These are phyloP conservation scores for Salix exigua DNA, from an alignment of 345 rosid species.

Conservation along the genomic window DNA sequence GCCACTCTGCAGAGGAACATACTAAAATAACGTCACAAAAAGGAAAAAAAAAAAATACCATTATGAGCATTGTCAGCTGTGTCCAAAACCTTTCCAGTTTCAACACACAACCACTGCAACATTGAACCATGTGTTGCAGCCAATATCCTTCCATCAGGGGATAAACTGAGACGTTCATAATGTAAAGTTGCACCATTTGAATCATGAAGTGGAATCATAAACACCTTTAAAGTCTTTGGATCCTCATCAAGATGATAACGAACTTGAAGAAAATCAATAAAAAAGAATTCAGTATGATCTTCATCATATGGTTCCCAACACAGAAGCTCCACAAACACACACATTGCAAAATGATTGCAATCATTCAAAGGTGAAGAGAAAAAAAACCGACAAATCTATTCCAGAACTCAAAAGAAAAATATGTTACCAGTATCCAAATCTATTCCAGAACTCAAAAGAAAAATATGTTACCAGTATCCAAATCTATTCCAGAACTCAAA, in stretches of 20 bases:
- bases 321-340: neutral
- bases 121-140: constrained; percentile 71
- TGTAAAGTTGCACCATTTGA: constrained; percentile 61
- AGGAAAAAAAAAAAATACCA: constrained; percentile 40
- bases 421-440: neutral
- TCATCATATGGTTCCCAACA: neutral
- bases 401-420: no score
- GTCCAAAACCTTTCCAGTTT: constrained; percentile 80
- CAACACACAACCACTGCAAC: constrained; percentile 81
- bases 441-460: neutral
- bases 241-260: constrained; percentile 97
- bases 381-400: no score
- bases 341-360: neutral
- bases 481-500: neutral
- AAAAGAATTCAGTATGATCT: constrained; percentile 12
- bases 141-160: constrained; percentile 88
- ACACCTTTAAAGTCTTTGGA: constrained; percentile 85
- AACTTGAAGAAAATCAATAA: constrained; percentile 40
- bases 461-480: neutral
- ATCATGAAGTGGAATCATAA: constrained; percentile 73
- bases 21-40: neutral
- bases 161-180: constrained; percentile 73
- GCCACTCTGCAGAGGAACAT: neutral
- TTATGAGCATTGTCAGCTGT: constrained; percentile 88
- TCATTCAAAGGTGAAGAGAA: neutral